A percentile compares a stretch with the other conserved stretches of the same genome.
These are phyloP conservation scores for Trichoderma hamatum DNA, from an alignment of 2,329 filamentous ascomycete genomes.

Conservation along the genomic window DNA sequence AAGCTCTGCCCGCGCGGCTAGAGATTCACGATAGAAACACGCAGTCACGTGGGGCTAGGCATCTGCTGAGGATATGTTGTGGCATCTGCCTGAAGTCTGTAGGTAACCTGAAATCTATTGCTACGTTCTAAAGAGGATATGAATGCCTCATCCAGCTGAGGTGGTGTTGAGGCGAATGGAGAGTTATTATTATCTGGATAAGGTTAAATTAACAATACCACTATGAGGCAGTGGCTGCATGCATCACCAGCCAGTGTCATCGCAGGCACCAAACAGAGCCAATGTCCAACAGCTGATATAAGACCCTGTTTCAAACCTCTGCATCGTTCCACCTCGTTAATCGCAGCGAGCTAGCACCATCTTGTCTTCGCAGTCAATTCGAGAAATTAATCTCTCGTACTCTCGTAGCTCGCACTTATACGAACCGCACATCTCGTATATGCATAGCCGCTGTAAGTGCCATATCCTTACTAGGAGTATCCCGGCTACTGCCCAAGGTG, in stretches of 20 bases:
- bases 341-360: neutral
- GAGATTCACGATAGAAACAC: constrained; percentile 19
- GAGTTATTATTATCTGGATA: neutral
- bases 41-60: constrained; percentile 24
- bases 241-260: neutral
- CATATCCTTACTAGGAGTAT: neutral
- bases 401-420: neutral
- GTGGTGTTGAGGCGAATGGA: neutral
- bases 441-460: neutral
- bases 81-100: neutral
- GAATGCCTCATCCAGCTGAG: neutral
- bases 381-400: neutral
- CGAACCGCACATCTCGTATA: constrained; percentile 11
- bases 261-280: neutral
- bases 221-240: neutral
- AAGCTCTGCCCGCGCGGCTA: neutral
- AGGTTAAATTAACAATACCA: neutral
- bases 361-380: neutral
- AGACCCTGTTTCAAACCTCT: neutral
- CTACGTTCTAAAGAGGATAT: neutral
- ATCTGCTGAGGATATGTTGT: neutral
- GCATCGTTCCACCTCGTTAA: neutral
- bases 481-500: neutral
- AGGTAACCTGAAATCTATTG: neutral
- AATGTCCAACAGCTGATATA: neutral